Conservation (phyloP, 306 rosid genomes). For the Casuarina cunninghamiana region DNA sequence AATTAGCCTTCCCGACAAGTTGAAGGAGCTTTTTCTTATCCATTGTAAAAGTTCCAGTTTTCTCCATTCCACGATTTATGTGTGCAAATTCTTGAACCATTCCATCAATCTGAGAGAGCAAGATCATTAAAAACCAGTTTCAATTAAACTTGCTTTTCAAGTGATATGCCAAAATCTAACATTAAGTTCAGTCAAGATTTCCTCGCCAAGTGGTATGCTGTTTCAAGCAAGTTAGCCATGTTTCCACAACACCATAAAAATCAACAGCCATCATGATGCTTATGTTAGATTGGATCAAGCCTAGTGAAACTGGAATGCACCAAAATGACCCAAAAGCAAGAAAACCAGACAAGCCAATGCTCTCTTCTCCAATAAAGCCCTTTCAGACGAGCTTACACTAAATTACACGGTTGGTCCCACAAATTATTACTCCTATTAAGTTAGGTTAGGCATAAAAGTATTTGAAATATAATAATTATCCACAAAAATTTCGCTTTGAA, state of each 20-base stretch:
- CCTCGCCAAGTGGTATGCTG: slow-evolving; percentile 2
- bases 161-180: not conserved
- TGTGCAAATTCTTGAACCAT: slow-evolving; percentile 90
- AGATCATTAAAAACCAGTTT: slow-evolving; percentile 22
- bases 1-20: slow-evolving; percentile 97
- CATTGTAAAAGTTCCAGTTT: slow-evolving; percentile 97
- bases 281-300: not conserved
- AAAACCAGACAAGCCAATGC: not conserved
- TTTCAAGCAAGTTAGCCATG: slow-evolving; percentile 12
- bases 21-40: slow-evolving; percentile 93
- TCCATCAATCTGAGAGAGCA: slow-evolving; percentile 73
- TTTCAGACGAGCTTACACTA: not conserved
- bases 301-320: not conserved
- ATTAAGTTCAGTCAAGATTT: slow-evolving; percentile 3
- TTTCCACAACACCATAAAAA: not conserved
- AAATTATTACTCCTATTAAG: no score
- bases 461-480: no score
- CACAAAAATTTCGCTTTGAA: no score
- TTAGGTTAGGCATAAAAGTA: no score
- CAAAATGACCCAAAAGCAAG: not conserved
- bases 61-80: slow-evolving; percentile 97
- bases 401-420: no score
- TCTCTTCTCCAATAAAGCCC: slow-evolving; percentile 3
- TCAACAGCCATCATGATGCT: not conserved
- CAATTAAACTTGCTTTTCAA: not conserved